phyloP scores from a whole-genome alignment of 306 rosid genomes.

The Cucurbita moschata region DNA sequence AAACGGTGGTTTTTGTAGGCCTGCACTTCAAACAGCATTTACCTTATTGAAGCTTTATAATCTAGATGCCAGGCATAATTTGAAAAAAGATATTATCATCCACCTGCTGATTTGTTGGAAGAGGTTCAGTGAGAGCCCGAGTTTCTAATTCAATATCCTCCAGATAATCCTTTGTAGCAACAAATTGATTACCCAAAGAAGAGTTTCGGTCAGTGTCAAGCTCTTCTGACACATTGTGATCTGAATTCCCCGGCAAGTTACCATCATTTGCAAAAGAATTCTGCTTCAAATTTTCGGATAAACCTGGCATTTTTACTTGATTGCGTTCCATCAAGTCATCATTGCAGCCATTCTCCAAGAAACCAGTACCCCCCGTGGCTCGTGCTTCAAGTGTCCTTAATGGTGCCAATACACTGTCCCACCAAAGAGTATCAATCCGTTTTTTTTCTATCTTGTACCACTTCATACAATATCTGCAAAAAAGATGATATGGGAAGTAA shows the following conservation, averaged over 20 bases:
- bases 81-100: slow-evolving; percentile 10
- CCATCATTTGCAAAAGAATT: slow-evolving; percentile 7
- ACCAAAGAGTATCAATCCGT: slow-evolving; percentile 71
- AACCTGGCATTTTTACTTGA: background rate
- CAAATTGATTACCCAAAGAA: slow-evolving; percentile 17
- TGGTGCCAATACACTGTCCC: slow-evolving; percentile 76
- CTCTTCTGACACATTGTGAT: slow-evolving; percentile 10
- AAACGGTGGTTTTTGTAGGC: slow-evolving; percentile 76
- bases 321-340: slow-evolving; percentile 7
- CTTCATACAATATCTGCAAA: slow-evolving; percentile 63
- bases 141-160: slow-evolving; percentile 96
- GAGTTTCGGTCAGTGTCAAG: slow-evolving; percentile 15
- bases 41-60: background rate
- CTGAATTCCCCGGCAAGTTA: slow-evolving; percentile 6
- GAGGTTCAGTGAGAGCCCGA: slow-evolving; percentile 93
- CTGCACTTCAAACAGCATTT: slow-evolving; percentile 29
- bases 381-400: slow-evolving; percentile 57
- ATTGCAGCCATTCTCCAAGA: slow-evolving; percentile 10
- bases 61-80: slow-evolving; percentile 7
- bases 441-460: slow-evolving; percentile 77
- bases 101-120: slow-evolving; percentile 96
- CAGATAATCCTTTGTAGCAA: slow-evolving; percentile 46
- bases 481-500: slow-evolving; percentile 9
- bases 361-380: slow-evolving; percentile 33
- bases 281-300: slow-evolving; percentile 6